These are phyloP conservation scores for Hyparrhenia diplandra DNA, from an alignment of 176 grass and related monocot genomes.

Conservation along the genomic window DNA sequence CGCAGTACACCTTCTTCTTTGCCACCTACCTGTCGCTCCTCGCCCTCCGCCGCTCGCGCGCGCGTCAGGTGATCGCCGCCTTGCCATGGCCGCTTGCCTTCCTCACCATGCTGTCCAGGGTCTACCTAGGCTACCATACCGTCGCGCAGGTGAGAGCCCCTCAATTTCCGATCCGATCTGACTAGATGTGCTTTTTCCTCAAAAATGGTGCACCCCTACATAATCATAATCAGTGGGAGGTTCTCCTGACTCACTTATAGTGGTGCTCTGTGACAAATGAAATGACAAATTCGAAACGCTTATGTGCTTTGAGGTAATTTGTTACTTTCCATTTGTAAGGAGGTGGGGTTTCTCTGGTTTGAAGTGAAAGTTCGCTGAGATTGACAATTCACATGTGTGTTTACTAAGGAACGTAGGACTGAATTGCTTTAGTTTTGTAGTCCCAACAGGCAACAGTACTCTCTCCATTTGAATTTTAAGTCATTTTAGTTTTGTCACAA, in stretches of 20 bases:
- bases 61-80: conserved; percentile 29
- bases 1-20: conserved; percentile 99
- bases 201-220: background rate
- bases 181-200: background rate
- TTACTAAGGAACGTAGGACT: background rate
- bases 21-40: conserved; percentile 83
- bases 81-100: conserved; percentile 74
- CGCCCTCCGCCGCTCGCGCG: conserved; percentile 22
- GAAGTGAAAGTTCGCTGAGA: background rate
- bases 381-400: background rate
- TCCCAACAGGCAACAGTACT: too few relatives aligned
- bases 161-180: conserved; percentile 39
- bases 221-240: background rate
- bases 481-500: too few relatives aligned
- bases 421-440: too few relatives aligned
- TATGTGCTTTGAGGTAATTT: background rate
- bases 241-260: background rate
- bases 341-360: background rate
- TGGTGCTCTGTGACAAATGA: background rate
- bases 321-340: background rate
- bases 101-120: conserved; percentile 92
- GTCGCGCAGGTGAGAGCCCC: conserved; percentile 63
- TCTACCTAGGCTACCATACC: conserved; percentile 94
- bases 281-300: background rate
- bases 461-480: background rate